These are phyloP conservation scores for Cladosporium sp. DNA, from an alignment of 2,329 filamentous ascomycete species.

Conservation along the genomic window DNA sequence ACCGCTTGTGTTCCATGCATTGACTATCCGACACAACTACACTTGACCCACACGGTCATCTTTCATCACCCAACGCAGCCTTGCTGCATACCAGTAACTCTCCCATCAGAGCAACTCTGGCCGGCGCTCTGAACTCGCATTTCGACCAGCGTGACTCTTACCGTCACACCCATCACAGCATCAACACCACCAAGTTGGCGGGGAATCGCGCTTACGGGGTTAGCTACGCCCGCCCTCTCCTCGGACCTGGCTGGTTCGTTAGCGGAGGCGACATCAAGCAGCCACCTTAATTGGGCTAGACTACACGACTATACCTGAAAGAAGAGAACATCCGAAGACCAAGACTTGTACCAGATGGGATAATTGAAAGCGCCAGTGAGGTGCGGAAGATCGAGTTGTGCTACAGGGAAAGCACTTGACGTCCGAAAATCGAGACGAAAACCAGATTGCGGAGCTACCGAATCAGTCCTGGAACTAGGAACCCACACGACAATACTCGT, in stretches of 20 bases:
- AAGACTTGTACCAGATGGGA: conserved; percentile 8
- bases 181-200: conserved; percentile 85
- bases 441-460: background rate
- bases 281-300: conserved; percentile 76
- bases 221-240: conserved; percentile 79
- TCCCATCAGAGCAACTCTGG: conserved; percentile 17
- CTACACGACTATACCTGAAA: background rate
- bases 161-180: background rate
- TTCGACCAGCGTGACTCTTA: conserved; percentile 5
- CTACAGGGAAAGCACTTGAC: background rate
- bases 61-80: conserved; percentile 13
- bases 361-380: conserved; percentile 14
- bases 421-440: background rate
- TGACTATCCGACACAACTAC: conserved; percentile 9
- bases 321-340: background rate
- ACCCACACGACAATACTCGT: background rate
- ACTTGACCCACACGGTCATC: background rate
- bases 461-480: background rate
- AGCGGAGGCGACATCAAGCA: conserved; percentile 88
- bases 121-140: conserved; percentile 31
- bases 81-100: conserved; percentile 15
- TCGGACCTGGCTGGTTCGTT: conserved; percentile 93
- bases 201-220: conserved; percentile 68
- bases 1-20: background rate
- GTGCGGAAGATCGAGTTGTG: conserved; percentile 10